Base-by-base conservation (phyloP, 2,329 filamentous ascomycete genomes). In the Pyrenophora seminiperda region DNA sequence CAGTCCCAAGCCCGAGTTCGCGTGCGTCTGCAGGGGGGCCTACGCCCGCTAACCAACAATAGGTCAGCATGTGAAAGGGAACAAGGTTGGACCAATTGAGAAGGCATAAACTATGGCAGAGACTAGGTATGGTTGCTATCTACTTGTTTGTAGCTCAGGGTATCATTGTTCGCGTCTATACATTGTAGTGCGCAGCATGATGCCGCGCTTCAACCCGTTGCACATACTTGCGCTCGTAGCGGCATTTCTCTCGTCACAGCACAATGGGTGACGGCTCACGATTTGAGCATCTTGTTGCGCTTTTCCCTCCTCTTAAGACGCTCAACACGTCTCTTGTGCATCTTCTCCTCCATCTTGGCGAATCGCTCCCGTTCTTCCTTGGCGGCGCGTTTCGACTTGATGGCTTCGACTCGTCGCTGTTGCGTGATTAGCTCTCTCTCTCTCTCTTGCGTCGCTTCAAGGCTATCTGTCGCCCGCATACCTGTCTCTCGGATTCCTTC, bases 261-360 rank as follows among this genome's bases (percentile, higher is more conserved):
- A 27, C 7, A 27, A 11, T 11, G 24, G 10, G 10, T 27, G 24
- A 27, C 24, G 34, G 39, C 44, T 71, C 73, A 80, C 27, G 78
- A 79, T 62, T 80, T 80, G 53, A 81, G 65, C 72, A 91, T 77
- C 79, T 93, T 94, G 76, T 93, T 99, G 71, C 94, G 86, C 86
- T 97, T 97, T 81, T 99, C 94, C 75, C 91, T 89, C 70, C 92
- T 84, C 86, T 91, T 96, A 75, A 96, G 76, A 64, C 94, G 84
- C 77, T 99, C 94, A 10, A 97, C 88, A 54, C 92, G 83, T 82
- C 96, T 97, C 76, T 84, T 86, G 78, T 97, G 93, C 94, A 99
- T 97, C 79, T 94, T 97, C 77, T 91, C 90, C 15, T 91, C 93
- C 84, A 99, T 84, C 79, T 92, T 90, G 74, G 91, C 90, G 71